phyloP scores from a whole-genome alignment of 768 basidiomycete genomes.

The Panellus pusillus region DNA sequence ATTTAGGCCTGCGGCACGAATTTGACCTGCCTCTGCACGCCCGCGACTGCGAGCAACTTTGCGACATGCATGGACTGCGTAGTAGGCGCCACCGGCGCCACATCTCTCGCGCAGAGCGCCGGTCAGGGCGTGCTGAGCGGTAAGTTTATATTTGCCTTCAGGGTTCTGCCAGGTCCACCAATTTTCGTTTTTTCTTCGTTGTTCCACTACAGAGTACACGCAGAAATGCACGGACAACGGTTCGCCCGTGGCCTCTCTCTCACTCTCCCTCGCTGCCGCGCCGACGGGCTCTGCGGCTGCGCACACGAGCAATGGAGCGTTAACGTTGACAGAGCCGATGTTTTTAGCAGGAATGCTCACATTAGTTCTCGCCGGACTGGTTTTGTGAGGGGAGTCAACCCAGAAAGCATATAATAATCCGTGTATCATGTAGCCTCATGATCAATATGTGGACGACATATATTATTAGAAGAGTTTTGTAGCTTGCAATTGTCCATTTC shows the following conservation, averaged over 20 bases:
- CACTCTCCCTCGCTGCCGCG: slow-evolving; percentile 1
- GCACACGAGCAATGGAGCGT: no score
- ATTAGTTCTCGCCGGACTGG: no score
- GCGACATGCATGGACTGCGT: slow-evolving; percentile 11
- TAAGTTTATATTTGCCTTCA: background rate
- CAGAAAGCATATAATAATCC: no score
- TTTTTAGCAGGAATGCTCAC: no score
- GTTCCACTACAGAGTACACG: background rate
- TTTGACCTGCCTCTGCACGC: slow-evolving; percentile 10
- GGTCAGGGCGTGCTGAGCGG: background rate
- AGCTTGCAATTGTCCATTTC: no score
- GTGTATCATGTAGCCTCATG: no score
- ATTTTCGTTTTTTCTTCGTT: background rate
- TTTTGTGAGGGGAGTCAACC: no score
- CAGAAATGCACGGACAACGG: background rate
- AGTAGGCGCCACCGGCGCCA: background rate
- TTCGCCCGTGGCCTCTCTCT: background rate
- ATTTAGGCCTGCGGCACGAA: slow-evolving; percentile 4
- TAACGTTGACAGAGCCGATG: no score
- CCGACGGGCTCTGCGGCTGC: background rate
- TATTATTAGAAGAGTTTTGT: no score
- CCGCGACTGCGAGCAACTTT: background rate
- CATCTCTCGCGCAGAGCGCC: slow-evolving; percentile 1
- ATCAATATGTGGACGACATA: no score
- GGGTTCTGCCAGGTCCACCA: background rate